phyloP scores from a whole-genome alignment of 306 rosid genomes.

The Phaseolus lunatus region DNA sequence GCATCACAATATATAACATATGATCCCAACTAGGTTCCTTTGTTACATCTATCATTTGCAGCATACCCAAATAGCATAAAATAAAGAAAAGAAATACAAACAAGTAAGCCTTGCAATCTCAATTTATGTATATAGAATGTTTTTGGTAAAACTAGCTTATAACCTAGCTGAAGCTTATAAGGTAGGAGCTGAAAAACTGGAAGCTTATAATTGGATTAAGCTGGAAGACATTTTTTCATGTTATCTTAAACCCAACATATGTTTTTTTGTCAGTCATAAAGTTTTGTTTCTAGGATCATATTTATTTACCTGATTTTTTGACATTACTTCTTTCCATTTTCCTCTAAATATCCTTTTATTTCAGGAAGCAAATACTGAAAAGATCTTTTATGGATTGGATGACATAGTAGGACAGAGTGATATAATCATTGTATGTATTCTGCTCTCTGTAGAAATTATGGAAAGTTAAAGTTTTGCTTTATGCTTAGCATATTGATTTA shows the following conservation, averaged over 20 bases:
- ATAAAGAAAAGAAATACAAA: no score
- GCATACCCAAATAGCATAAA: no score
- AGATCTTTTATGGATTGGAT: conserved; percentile 90
- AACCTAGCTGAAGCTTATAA: no score
- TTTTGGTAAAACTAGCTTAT: no score
- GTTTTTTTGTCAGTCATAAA: conserved; percentile 7
- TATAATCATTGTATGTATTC: conserved; percentile 78
- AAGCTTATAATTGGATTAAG: neutral
- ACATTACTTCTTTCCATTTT: conserved; percentile 2
- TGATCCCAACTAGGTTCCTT: no score
- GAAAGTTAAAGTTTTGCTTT: conserved; percentile 20
- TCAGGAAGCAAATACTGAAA: conserved; percentile 91
- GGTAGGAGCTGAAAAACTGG: no score
- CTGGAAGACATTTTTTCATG: conserved; percentile 23
- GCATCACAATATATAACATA: no score
- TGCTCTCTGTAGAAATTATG: conserved; percentile 9
- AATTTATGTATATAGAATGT: neutral
- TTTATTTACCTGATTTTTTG: conserved; percentile 17
- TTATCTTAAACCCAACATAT: neutral
- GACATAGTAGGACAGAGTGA: conserved; percentile 78
- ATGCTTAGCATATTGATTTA: conserved; percentile 36
- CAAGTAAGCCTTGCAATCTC: neutral
- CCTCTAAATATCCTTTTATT: conserved; percentile 43
- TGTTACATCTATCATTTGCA: no score
- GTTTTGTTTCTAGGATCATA: conserved; percentile 6